phyloP scores from a whole-genome alignment of 164 flowering plant species.

The Magnolia officinalis region DNA sequence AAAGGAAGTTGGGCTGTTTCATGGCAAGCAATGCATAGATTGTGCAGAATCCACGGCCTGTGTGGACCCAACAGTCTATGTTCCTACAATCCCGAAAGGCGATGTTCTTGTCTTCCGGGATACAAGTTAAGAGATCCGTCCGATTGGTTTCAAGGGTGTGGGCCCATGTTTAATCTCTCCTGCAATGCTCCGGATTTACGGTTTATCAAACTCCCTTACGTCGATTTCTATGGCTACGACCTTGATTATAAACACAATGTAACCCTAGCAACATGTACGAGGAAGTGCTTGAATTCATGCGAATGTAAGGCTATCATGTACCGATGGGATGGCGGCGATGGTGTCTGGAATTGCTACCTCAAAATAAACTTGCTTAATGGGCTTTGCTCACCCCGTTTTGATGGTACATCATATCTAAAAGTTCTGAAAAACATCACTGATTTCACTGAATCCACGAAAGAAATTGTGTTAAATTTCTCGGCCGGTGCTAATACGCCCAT shows the following conservation, averaged over 20 bases:
- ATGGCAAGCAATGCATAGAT: conserved; percentile 1
- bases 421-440: neutral
- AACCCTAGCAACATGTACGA: conserved; percentile 8
- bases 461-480: too few relatives aligned
- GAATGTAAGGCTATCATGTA: conserved; percentile 7
- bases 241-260: neutral
- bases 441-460: too few relatives aligned
- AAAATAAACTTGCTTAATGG: conserved; percentile 15
- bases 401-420: conserved; percentile 1
- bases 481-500: too few relatives aligned
- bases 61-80: conserved; percentile 6
- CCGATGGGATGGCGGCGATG: neutral
- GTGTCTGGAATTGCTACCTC: conserved; percentile 10
- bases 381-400: neutral
- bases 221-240: conserved; percentile 16
- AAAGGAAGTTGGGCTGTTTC: conserved; percentile 11
- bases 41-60: conserved; percentile 12
- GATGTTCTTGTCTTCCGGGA: conserved; percentile 5
- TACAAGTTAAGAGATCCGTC: neutral
- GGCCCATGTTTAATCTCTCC: neutral
- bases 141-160: conserved; percentile 34
- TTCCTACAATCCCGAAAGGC: neutral
- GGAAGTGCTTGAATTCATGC: conserved; percentile 4
- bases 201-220: conserved; percentile 10
- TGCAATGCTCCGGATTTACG: neutral